Conservation (phyloP, 1,139 yeast genomes). For the Candida albicans region DNA sequence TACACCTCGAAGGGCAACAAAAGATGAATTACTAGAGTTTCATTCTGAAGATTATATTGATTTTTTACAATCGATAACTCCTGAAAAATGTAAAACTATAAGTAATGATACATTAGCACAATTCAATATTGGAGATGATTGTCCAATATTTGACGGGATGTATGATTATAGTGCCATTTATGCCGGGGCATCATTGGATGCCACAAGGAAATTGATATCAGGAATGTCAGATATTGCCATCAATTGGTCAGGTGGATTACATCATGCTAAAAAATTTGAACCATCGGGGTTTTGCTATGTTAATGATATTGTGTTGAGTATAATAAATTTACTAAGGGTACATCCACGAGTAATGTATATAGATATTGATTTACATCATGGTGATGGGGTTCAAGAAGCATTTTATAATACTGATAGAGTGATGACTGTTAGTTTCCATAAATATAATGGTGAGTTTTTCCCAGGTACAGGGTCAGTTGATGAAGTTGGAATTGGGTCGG, state of each 20-base stretch:
- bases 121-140: constrained; percentile 96
- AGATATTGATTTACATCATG: constrained; percentile 95
- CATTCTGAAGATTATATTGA: constrained; percentile 98
- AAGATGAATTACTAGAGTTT: constrained; percentile 97
- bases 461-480: constrained; percentile 93
- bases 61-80: constrained; percentile 88
- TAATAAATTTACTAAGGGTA: constrained; percentile 75
- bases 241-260: constrained; percentile 96
- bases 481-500: constrained; percentile 85
- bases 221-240: constrained; percentile 94
- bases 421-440: constrained; percentile 95
- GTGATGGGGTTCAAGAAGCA: constrained; percentile 98
- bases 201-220: constrained; percentile 78
- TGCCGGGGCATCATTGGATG: constrained; percentile 93
- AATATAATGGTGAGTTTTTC: constrained; percentile 94
- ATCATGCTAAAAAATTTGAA: constrained; percentile 93
- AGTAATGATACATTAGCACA: constrained; percentile 90
- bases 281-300: constrained; percentile 96
- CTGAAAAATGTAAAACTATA: constrained; percentile 88
- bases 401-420: constrained; percentile 94
- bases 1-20: constrained; percentile 95
- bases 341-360: constrained; percentile 92
- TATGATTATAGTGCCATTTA: constrained; percentile 87
- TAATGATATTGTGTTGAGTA: constrained; percentile 90
- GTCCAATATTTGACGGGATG: constrained; percentile 95